Evolutionary conservation across 768 basidiomycete species (phyloP).

Genomic region (Naganishia kalamii): DNA sequence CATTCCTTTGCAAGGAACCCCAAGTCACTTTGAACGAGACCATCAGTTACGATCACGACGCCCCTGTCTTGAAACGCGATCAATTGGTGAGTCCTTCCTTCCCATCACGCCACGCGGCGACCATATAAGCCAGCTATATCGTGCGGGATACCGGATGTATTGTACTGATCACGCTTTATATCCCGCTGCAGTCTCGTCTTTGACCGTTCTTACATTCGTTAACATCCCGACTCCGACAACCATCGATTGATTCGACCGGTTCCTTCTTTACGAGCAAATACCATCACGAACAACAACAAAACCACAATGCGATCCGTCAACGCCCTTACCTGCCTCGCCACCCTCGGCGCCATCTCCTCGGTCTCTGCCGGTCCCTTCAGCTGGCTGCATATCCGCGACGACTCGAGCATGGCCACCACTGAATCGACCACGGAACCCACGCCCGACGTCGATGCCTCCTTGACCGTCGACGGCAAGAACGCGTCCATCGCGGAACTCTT

Average conservation of each 20-base stretch:
- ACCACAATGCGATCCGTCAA: conserved; percentile 13
- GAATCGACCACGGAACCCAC: not conserved
- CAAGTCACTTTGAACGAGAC: not conserved
- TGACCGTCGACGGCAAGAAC: conserved; percentile 11
- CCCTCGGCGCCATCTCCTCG: conserved; percentile 11
- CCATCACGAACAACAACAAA: not conserved
- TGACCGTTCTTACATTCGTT: conserved; percentile 3
- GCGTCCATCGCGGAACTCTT: conserved; percentile 1
- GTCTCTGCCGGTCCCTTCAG: conserved; percentile 3
- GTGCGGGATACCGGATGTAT: not conserved
- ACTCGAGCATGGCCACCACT: not conserved
- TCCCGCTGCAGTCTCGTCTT: not conserved
- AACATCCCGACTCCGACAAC: not conserved
- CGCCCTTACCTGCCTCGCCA: conserved; percentile 15
- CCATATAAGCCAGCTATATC: not conserved
- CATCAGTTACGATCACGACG: not conserved
- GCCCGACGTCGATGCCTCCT: not conserved
- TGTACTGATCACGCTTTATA: conserved; percentile 1
- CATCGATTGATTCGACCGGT: conserved; percentile 3
- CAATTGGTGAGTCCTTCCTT: not conserved
- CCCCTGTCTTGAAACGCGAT: not conserved
- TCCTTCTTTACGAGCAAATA: not conserved
- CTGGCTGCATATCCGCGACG: conserved; percentile 12
- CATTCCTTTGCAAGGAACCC: conserved; percentile 10
- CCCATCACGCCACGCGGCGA: not conserved